Percentiles rank a stretch among this genome's conserved stretches.
These are phyloP conservation scores for Beauveria varroae DNA, from an alignment of 2,329 filamentous ascomycete species.

Conservation along the genomic window DNA sequence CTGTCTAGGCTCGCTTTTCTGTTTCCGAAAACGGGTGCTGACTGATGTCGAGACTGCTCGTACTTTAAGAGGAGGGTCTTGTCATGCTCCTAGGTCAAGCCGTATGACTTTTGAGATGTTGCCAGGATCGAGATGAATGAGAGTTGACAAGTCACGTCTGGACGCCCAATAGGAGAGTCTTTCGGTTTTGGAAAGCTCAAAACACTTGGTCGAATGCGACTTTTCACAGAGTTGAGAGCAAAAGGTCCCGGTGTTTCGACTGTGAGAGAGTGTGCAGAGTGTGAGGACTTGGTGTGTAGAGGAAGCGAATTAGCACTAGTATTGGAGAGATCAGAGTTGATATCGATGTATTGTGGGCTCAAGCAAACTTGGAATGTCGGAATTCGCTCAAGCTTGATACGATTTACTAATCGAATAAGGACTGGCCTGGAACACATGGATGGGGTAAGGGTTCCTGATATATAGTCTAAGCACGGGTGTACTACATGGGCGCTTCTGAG, in stretches of 20 bases:
- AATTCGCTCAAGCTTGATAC: background rate
- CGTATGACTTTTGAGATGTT: background rate
- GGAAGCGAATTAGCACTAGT: background rate
- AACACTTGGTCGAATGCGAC: background rate
- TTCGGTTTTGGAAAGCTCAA: background rate
- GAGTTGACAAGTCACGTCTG: background rate
- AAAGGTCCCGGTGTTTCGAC: too few relatives aligned
- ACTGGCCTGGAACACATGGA: background rate
- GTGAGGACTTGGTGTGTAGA: background rate
- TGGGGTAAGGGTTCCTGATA: conserved; percentile 6
- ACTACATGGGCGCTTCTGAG: background rate
- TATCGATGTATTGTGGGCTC: background rate
- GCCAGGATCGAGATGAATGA: background rate
- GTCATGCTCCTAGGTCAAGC: background rate
- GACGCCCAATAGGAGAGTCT: background rate
- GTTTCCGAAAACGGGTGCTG: background rate
- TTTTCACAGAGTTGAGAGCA: too few relatives aligned
- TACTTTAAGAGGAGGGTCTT: background rate
- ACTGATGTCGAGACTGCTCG: background rate
- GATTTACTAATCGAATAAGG: background rate
- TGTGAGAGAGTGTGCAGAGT: background rate
- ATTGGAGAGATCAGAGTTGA: background rate
- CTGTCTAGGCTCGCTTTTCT: background rate
- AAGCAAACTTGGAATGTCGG: background rate
- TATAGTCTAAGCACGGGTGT: background rate